phyloP scores from a whole-genome alignment of 2,329 filamentous ascomycete species.

The Rutstroemia sp. region DNA sequence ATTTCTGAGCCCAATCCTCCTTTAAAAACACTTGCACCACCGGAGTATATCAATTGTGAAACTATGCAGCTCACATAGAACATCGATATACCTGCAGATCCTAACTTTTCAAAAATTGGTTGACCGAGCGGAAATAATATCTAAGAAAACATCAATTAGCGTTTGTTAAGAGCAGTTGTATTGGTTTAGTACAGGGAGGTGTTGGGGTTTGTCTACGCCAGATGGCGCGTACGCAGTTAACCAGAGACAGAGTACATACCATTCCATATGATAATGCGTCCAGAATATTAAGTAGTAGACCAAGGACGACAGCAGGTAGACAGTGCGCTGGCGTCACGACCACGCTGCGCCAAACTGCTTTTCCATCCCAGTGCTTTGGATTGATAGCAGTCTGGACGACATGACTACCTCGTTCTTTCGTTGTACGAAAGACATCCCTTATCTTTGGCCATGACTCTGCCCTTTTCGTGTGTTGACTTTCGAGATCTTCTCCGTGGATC shows the following conservation, averaged over 20 bases:
- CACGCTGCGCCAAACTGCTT: constrained; percentile 54
- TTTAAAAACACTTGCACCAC: constrained; percentile 76
- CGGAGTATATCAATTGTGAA: constrained; percentile 83
- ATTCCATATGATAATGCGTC: constrained; percentile 89
- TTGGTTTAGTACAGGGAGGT: background rate
- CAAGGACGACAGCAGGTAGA: constrained; percentile 80
- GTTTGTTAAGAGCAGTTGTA: background rate
- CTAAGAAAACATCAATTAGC: constrained; percentile 26
- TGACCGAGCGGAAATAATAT: constrained; percentile 90
- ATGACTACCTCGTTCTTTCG: constrained; percentile 16
- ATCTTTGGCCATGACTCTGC: constrained; percentile 25
- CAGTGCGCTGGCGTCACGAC: constrained; percentile 62
- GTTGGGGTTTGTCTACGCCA: background rate
- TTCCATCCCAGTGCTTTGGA: constrained; percentile 66
- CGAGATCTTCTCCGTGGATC: constrained; percentile 27
- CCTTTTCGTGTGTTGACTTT: constrained; percentile 19
- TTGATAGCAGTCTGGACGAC: constrained; percentile 36
- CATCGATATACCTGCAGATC: constrained; percentile 92
- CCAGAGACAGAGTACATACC: constrained; percentile 13
- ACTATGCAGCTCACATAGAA: constrained; percentile 98
- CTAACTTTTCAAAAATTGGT: constrained; percentile 75
- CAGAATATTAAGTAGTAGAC: constrained; percentile 82
- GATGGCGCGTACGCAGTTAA: background rate
- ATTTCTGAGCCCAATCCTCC: constrained; percentile 93
- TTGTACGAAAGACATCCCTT: constrained; percentile 18